Evolutionary conservation across 768 basidiomycete genomes (phyloP), one percentile per base, ranked within the genome.

Genomic region (Calocybe indica): DNA sequence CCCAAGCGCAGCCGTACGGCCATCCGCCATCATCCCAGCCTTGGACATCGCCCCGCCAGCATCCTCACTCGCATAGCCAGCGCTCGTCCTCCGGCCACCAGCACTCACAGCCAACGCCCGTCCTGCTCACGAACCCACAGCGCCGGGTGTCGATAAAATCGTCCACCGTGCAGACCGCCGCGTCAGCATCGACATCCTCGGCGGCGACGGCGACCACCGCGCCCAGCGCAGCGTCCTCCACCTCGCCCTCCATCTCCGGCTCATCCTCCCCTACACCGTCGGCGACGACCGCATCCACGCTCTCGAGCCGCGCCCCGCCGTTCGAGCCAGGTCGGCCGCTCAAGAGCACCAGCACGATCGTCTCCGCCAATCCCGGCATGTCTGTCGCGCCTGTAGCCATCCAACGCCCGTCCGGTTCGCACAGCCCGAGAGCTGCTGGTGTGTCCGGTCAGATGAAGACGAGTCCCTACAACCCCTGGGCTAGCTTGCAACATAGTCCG

Each of bases 261-360:
- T 52, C 54, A n/a, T 52, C 53, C 7, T 52, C 52, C 7, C 55
- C 60, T 2, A 45, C 55, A 13, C 48, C 54, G 9, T 46, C 46
- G 7, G 43, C 47, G 11, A 12, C 54, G 5, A 30, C 43, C 13
- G 35, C 55, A 7, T 76, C 76, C 6, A 73, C 63, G 9, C 57
- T 80, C n/a, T 80, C 79, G 7, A 72, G 74, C 49, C 74, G 70
- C 35, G 80, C 79, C 2, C 67, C 72, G 3, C 73, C 78, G 11
- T 82, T 81, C 46, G 79, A 81, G 54, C 79, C 78, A 1, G 66
- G 61, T 10, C 52, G 58, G 31, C 43, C 51, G 3, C 35, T 55
- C 11, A 53, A 49, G 29, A 34, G 32, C 13, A 34, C 11, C 39
- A 22, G 29, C 33, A 15, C 22, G 30, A 41, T 31, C 34, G 34